Percentiles rank a stretch among this genome's conserved stretches.
phyloP scores from a whole-genome alignment of 2,329 filamentous ascomycete genomes.

The Scytalidium lignicola region DNA sequence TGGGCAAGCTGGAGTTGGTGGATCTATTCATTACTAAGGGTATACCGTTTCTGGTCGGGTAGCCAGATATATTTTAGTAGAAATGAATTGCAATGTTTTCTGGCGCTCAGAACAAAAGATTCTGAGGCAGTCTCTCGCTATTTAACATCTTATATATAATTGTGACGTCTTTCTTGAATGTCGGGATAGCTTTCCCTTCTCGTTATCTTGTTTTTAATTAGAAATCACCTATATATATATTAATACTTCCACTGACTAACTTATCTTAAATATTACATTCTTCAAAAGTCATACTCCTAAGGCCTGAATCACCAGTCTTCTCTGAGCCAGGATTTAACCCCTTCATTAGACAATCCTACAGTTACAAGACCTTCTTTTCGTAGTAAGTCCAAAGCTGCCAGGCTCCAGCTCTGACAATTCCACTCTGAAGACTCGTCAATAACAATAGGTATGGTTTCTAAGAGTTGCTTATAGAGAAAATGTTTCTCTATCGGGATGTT shows the following conservation, averaged over 20 bases:
- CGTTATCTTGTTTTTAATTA: too few species aligned
- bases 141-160: too few species aligned
- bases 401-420: slow-evolving; percentile 7
- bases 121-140: slow-evolving; percentile 18
- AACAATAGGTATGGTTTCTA: not conserved
- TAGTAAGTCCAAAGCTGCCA: slow-evolving; percentile 1
- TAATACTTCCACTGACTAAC: too few species aligned
- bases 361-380: not conserved
- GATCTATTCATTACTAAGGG: not conserved
- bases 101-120: slow-evolving; percentile 21
- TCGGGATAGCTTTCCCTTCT: too few species aligned
- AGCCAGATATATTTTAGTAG: slow-evolving; percentile 11
- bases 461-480: not conserved
- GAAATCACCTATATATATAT: too few species aligned
- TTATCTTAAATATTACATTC: too few species aligned
- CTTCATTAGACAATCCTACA: too few species aligned
- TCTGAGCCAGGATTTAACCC: too few species aligned
- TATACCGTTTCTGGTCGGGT: not conserved
- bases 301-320: too few species aligned
- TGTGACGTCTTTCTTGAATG: too few species aligned
- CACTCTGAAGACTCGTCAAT: slow-evolving; percentile 4
- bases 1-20: not conserved
- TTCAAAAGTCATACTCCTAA: too few species aligned
- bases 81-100: slow-evolving; percentile 19
- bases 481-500: slow-evolving; percentile 1